A percentile compares a stretch with the other conserved stretches of the same genome.
phyloP scores from a whole-genome alignment of 2,329 filamentous ascomycete genomes.

The Ceratocystiopsis sp. region DNA sequence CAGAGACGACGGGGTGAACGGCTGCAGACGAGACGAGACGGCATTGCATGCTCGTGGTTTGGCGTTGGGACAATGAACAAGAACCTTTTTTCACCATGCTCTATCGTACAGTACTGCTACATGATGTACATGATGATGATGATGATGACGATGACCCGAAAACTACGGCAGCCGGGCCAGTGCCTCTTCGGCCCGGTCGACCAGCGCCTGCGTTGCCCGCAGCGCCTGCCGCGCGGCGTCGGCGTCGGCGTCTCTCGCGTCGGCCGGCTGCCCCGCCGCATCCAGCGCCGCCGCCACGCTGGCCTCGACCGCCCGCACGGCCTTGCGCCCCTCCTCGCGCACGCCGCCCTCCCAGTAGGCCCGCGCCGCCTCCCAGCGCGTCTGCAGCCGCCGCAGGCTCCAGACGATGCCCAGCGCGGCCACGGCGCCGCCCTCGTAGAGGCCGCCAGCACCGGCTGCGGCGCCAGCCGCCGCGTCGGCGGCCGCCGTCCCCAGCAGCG shows the following conservation, averaged over 20 bases:
- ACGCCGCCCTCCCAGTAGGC: conserved; percentile 48
- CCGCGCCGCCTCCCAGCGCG: conserved; percentile 43
- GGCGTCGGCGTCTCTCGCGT: conserved; percentile 5
- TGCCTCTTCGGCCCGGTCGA: conserved; percentile 32
- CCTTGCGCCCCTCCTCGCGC: conserved; percentile 48
- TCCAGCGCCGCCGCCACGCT: conserved; percentile 32
- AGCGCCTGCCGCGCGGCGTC: conserved; percentile 15
- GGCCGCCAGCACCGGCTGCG: conserved; percentile 18
- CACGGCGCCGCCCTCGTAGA: conserved; percentile 46
- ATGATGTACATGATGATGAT: too few relatives aligned
- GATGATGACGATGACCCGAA: too few relatives aligned
- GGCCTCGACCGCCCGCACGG: conserved; percentile 37
- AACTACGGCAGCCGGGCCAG: conserved; percentile 22
- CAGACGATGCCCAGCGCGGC: conserved; percentile 43
- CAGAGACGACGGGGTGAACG: too few relatives aligned
- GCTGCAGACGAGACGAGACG: too few relatives aligned
- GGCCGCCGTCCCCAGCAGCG: too few relatives aligned
- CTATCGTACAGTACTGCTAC: background rate
- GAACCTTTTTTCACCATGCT: too few relatives aligned
- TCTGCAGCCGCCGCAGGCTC: conserved; percentile 42
- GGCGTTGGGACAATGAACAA: too few relatives aligned
- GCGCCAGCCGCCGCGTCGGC: too few relatives aligned
- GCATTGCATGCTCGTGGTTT: too few relatives aligned
- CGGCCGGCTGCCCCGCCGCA: conserved; percentile 10
- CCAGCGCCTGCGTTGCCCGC: conserved; percentile 24